Evolutionary conservation across 1,139 yeast species (phyloP), one percentile per base, ranked within the genome.

Genomic region (Debaryomyces robertsiae): DNA sequence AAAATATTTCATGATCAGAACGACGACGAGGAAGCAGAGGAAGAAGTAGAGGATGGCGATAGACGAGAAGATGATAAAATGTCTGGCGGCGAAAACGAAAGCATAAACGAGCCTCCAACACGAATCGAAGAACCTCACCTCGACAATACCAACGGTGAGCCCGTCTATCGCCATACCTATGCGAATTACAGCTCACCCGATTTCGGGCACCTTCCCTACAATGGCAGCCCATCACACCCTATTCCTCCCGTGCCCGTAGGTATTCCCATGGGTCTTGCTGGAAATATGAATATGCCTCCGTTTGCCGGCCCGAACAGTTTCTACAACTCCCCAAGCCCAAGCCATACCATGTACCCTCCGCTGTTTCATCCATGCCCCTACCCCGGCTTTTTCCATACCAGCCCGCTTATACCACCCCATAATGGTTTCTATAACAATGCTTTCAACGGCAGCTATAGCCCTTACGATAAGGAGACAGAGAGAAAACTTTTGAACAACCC

Each of bases 1-100:
- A 60, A 74, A 39, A 75, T 75, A 9, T 75, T 75, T 52, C 55
- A 57, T 17, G 50, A 50, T 16, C 43, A 40, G 6, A 47, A 52
- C 13, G 58, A 53, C 11, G 58, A 54, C n/a, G 61, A 55, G 4
- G 60, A 49, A 3, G 58, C 53, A 1, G 66, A 55, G 5, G 60
- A 54, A 4, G 63, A 55, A 9, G 61, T 52, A 2, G 7, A 19
- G 7, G 22, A 7, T 7, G 22, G 22, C 22, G 7, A 19, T 19
- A 19, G n/a, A n/a, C n/a, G n/a, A n/a, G 61, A 60, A 2, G 60
- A 55, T 2, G 65, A 57, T 2, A 58, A 53, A 3, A 61, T 49
- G 4, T 60, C 54, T 2, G 46, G 48, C 3, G 50, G 46, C 13
- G 47, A 42, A 3, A 46, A 41, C 7, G 38, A 43, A 9, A 40